A percentile compares a stretch with the other conserved stretches of the same genome.
Conservation (phyloP, 1,284 basidiomycete genomes). For the Fomitopsis pinicola region DNA sequence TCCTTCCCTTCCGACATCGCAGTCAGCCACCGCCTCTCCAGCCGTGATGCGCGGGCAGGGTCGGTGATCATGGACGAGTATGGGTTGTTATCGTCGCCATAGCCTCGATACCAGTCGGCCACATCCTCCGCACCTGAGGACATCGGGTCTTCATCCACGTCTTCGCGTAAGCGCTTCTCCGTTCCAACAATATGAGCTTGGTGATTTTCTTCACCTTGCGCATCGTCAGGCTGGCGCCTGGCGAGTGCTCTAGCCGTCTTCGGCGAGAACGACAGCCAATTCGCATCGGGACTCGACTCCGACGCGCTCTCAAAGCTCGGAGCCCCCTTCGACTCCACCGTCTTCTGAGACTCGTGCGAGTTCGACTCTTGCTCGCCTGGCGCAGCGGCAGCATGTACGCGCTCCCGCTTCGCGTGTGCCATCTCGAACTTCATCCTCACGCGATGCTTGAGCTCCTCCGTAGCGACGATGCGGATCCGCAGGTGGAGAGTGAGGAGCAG, state of each 20-base stretch:
- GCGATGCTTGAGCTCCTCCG: slow-evolving; percentile 68
- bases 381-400: slow-evolving; percentile 18
- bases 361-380: slow-evolving; percentile 20
- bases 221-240: slow-evolving; percentile 36
- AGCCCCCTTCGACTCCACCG: slow-evolving; percentile 18
- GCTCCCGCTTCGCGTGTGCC: slow-evolving; percentile 34
- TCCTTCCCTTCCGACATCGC: slow-evolving; percentile 83
- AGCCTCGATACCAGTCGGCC: slow-evolving; percentile 42
- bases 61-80: slow-evolving; percentile 69
- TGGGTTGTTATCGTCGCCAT: slow-evolving; percentile 46
- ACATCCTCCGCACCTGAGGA: slow-evolving; percentile 27
- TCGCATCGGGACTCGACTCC: slow-evolving; percentile 23
- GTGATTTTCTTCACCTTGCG: slow-evolving; percentile 15
- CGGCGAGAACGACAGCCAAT: slow-evolving; percentile 44
- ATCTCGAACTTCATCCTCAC: slow-evolving; percentile 47
- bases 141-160: slow-evolving; percentile 27
- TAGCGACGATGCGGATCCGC: slow-evolving; percentile 80
- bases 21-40: slow-evolving; percentile 76
- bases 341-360: background rate
- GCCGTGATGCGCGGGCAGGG: slow-evolving; percentile 74
- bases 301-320: slow-evolving; percentile 12
- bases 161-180: slow-evolving; percentile 26
- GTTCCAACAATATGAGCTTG: slow-evolving; percentile 9
- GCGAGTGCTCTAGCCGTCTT: slow-evolving; percentile 42
- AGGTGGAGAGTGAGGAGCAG: slow-evolving; percentile 85